Percentiles rank a stretch among this genome's conserved stretches.
Evolutionary conservation across 2,329 filamentous ascomycete species (phyloP).

Genomic region (Paracoccidioides lutzii): DNA sequence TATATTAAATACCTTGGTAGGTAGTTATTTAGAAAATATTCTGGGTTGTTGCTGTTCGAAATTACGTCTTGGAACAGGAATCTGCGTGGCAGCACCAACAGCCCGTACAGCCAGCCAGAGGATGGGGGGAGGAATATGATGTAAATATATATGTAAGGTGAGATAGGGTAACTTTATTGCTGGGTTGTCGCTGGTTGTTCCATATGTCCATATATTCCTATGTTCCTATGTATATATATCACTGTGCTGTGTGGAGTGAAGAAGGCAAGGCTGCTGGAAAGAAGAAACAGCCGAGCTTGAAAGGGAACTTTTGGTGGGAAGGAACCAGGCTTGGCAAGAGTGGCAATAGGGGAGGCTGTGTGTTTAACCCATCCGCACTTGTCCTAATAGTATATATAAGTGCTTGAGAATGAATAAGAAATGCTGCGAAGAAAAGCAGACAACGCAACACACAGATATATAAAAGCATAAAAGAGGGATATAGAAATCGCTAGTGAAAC

Average conservation of each 20-base stretch:
- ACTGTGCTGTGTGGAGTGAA: background rate
- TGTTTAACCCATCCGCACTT: too few species aligned
- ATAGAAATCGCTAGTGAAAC: background rate
- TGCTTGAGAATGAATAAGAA: too few species aligned
- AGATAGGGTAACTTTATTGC: background rate
- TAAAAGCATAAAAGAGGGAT: background rate
- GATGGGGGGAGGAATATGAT: background rate
- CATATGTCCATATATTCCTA: too few species aligned
- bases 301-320: background rate
- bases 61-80: background rate
- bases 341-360: background rate
- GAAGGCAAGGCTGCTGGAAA: slow-evolving; percentile 2
- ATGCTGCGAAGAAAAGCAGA: background rate
- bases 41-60: too few species aligned
- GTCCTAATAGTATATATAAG: too few species aligned
- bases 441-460: background rate
- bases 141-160: background rate
- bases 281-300: background rate
- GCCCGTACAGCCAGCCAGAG: background rate
- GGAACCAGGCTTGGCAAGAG: background rate
- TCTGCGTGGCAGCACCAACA: background rate
- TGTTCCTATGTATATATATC: background rate
- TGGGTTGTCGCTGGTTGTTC: background rate
- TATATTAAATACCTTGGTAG: too few species aligned
- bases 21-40: too few species aligned